Evolutionary conservation across 169 alveolate species (phyloP), one percentile per base, ranked within the genome.

Genomic region (Plasmodium fragile): DNA sequence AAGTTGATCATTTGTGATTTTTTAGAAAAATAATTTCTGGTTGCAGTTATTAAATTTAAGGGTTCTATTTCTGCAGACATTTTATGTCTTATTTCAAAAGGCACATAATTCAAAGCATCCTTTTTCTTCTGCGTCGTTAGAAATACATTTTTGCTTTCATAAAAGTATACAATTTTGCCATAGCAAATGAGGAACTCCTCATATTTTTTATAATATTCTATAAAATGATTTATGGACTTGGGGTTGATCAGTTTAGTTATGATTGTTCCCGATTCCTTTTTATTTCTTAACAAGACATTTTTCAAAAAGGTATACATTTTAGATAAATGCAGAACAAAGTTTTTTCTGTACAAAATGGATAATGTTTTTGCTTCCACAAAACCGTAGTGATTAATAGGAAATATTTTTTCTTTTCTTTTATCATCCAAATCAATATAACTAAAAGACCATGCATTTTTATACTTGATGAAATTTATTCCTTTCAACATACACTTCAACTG

Each of bases 361-460:
- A 94, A 81, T 52, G 92, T 91, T 69, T 93, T 93, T 1, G 97
- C 96, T 55, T 82, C 95, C 36, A 79, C 77, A 53, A 92, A 75
- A 0, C 97, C 97, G 72, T 92, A 95, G 69, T 96, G 92, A 18
- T 87, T 72, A 8, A 96, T 87, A 34, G 95, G 85, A 65, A 96
- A 96, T 3, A 92, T 25, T 52, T 94, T 94, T 90, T 96, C 92
- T 30, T 94, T 81, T 34, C 95, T 89, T 34, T 89, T 92, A 41
- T 96, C 97, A 75, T 91, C 93, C 36, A 96, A 83, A 25, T 94
- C 96, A 25, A 92, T 59, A 55, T 93, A 96, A 1, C 95, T 95
- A n/a, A 96, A 82, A 49, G 94, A 95, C 92, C 93, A 96, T 8
- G 97, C 84, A 65, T 92, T 94, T 84, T 96, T 96, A 78, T 95